A percentile compares a stretch with the other conserved stretches of the same genome.
These are phyloP conservation scores for Fusarium udum DNA, from an alignment of 2,329 filamentous ascomycete genomes.

Conservation along the genomic window DNA sequence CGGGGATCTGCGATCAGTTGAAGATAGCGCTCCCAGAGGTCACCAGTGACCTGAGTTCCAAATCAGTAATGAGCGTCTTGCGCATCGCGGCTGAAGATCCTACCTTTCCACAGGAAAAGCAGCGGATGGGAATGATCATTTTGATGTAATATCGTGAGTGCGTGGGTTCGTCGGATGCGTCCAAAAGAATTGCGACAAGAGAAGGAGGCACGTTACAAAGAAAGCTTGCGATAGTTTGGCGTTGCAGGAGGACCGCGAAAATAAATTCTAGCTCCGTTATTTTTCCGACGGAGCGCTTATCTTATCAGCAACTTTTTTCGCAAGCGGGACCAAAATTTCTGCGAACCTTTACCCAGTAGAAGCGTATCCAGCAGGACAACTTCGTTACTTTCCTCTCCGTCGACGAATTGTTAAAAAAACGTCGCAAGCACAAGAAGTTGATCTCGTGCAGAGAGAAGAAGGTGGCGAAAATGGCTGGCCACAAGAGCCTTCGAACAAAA, in stretches of 20 bases:
- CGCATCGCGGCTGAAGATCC: constrained; percentile 17
- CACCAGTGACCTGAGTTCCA: constrained; percentile 81
- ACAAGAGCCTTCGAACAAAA: constrained; percentile 46
- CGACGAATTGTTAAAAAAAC: constrained; percentile 25
- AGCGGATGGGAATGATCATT: constrained; percentile 99
- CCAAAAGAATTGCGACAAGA: constrained; percentile 39
- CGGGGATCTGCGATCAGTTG: constrained; percentile 81
- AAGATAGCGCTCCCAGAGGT: constrained; percentile 97
- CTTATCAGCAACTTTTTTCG: constrained; percentile 51
- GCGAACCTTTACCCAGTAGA: constrained; percentile 35
- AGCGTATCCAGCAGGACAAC: constrained; percentile 14
- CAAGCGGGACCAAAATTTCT: constrained; percentile 54
- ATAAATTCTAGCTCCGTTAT: constrained; percentile 46
- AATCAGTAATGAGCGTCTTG: constrained; percentile 38
- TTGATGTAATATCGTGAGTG: constrained; percentile 51
- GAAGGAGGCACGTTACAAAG: constrained; percentile 23
- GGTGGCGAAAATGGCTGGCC: constrained; percentile 48
- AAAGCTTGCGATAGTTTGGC: constrained; percentile 32
- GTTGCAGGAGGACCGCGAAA: constrained; percentile 24
- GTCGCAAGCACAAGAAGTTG: constrained; percentile 29
- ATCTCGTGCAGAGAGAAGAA: constrained; percentile 10
- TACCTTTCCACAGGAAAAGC: constrained; percentile 99
- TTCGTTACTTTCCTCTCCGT: constrained; percentile 31
- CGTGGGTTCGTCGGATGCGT: constrained; percentile 14
- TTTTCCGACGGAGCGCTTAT: constrained; percentile 48